Percentiles rank a stretch among this genome's conserved stretches.
These are phyloP conservation scores for Orobanche coerulescens DNA, from an alignment of 257 asterid genomes.

Conservation along the genomic window DNA sequence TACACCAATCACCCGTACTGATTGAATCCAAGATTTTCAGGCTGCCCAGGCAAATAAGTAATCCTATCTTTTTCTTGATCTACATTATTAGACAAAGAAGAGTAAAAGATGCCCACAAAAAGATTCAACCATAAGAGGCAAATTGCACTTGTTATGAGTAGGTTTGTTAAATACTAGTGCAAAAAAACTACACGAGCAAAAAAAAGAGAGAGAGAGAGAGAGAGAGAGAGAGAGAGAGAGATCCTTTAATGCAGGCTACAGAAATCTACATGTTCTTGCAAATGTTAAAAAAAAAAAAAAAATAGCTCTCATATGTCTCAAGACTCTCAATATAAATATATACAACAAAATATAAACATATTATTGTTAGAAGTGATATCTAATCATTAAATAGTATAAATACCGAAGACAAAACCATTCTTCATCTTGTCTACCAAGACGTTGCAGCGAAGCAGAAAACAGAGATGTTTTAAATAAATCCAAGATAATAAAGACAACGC, in stretches of 20 bases:
- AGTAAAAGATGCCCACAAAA: too few relatives aligned
- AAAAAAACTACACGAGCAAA: too few relatives aligned
- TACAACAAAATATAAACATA: constrained; percentile 14
- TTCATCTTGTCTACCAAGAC: constrained; percentile 65
- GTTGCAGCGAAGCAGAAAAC: constrained; percentile 38
- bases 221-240: too few relatives aligned
- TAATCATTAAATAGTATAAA: constrained; percentile 58
- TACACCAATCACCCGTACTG: too few relatives aligned
- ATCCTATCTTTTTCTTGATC: too few relatives aligned
- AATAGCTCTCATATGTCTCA: constrained; percentile 27
- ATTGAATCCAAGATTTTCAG: too few relatives aligned
- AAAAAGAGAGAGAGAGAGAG: too few relatives aligned
- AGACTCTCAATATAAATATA: constrained; percentile 35
- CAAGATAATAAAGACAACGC: constrained; percentile 54
- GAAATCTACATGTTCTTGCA: neutral
- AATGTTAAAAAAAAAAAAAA: neutral
- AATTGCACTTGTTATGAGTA: too few relatives aligned
- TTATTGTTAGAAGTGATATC: constrained; percentile 22
- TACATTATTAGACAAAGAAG: too few relatives aligned
- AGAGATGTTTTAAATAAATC: constrained; percentile 39
- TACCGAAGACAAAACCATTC: constrained; percentile 58
- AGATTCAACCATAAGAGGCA: too few relatives aligned
- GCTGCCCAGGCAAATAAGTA: too few relatives aligned
- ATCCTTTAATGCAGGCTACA: constrained; percentile 34
- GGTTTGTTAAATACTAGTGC: too few relatives aligned